Conservation (phyloP, 2,329 filamentous ascomycete species). For the Chaetomiaceae sp. region DNA sequence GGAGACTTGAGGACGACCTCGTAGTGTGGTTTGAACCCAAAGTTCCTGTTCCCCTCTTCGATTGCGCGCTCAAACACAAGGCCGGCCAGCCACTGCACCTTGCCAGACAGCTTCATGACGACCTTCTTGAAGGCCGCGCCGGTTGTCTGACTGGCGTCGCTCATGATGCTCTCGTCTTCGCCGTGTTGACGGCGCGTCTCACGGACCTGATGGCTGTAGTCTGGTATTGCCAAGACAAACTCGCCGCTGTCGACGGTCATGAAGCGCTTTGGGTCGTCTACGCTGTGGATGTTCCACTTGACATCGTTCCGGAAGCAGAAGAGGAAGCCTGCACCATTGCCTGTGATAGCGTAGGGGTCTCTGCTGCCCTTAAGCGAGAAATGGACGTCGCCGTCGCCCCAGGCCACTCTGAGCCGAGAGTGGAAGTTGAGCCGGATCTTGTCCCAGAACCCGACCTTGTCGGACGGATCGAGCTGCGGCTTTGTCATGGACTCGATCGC, state of each 20-base stretch:
- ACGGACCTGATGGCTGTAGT: constrained; percentile 83
- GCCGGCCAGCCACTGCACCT: constrained; percentile 87
- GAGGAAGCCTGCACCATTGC: constrained; percentile 87
- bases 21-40: constrained; percentile 89
- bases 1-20: constrained; percentile 82
- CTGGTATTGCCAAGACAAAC: constrained; percentile 89
- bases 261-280: constrained; percentile 84
- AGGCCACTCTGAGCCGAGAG: constrained; percentile 80
- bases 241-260: constrained; percentile 95
- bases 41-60: constrained; percentile 66
- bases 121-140: constrained; percentile 95
- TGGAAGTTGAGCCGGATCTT: constrained; percentile 94
- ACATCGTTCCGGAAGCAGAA: constrained; percentile 99
- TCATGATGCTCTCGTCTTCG: constrained; percentile 55
- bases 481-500: constrained; percentile 97
- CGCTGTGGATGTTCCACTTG: constrained; percentile 75
- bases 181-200: constrained; percentile 50
- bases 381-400: constrained; percentile 96
- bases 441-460: constrained; percentile 96
- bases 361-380: constrained; percentile 85
- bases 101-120: constrained; percentile 95
- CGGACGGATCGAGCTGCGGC: constrained; percentile 86
- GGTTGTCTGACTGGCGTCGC: constrained; percentile 61
- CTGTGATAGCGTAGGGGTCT: constrained; percentile 90
- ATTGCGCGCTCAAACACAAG: constrained; percentile 87